Evolutionary conservation across 495 filamentous ascomycete species (phyloP), one percentile per base, ranked within the genome.

Genomic region (Penicillium antarcticum): DNA sequence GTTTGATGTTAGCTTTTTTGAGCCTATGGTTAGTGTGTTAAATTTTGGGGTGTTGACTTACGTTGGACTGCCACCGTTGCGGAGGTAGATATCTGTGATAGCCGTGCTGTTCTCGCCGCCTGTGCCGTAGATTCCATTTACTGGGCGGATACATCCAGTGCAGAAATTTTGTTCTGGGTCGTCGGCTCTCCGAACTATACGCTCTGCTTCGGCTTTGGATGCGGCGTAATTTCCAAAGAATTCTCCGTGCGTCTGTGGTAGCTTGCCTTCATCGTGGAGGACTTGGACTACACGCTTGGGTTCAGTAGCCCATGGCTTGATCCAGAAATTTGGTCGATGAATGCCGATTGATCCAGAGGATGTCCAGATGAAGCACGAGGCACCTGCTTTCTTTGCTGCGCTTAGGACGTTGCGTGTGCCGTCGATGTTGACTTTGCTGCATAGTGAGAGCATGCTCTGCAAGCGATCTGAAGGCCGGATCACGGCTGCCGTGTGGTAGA

Each of bases 51-150:
- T 23, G 60, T 60, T 17, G 61, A 77, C 57, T 46, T 67, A 67
- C 61, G 72, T 73, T 42, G 78, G 74, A 50, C 39, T 55, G 12
- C 65, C 64, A 7, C 66, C 62, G 7, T 31, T 51, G 16, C 57
- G 52, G 19, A 64, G 58, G 55, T 66, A 76, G 48, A 56, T 64
- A 51, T 39, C 78, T 0, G 73, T 75, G 23, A 84, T 60, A 1
- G 75, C 59, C 19, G 46, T 53, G 41, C 60, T 78, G 26, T 73
- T 72, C 54, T 81, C 76, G 5, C 65, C 77, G 2, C 79, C 79
- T 44, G 81, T 73, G 12, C 81, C 81, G 44, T 83, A 83, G 48
- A 85, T 76, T 12, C 76, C 78, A 56, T 83, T 84, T 18, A 75
- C 70, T 3, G 81, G 81, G 3, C 81, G 72, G 55, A 85, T 76